A percentile compares a stretch with the other conserved stretches of the same genome.
These are phyloP conservation scores for Apiospora sp. DNA, from an alignment of 2,329 filamentous ascomycete genomes.

Conservation along the genomic window DNA sequence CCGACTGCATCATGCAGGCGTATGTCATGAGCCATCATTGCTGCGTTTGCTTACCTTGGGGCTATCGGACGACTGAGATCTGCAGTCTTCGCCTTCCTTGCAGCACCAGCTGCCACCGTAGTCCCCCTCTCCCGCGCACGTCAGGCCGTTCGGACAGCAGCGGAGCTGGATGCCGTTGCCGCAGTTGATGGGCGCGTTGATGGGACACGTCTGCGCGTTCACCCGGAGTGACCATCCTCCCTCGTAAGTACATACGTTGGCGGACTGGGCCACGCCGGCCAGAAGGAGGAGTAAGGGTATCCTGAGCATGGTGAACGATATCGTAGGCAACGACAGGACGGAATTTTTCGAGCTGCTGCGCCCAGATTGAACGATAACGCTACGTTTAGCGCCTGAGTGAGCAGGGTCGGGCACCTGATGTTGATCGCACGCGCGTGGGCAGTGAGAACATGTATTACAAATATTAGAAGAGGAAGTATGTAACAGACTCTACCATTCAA, in stretches of 20 bases:
- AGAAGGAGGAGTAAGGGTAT: background rate
- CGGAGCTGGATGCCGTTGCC: background rate
- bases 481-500: background rate
- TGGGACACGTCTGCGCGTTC: background rate
- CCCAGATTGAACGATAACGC: background rate
- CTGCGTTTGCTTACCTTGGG: background rate
- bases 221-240: conserved; percentile 3
- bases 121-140: background rate
- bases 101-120: conserved; percentile 1
- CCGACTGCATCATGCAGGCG: too few relatives aligned
- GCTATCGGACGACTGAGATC: background rate
- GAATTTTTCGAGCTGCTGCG: background rate
- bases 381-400: background rate
- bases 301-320: background rate
- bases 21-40: too few relatives aligned
- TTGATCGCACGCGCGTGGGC: background rate
- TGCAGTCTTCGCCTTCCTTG: conserved; percentile 9
- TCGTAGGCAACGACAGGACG: background rate
- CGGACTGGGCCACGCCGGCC: background rate
- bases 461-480: background rate
- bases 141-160: conserved; percentile 8
- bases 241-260: background rate
- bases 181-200: conserved; percentile 1
- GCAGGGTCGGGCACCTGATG: background rate
- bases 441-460: background rate